A percentile compares a stretch with the other conserved stretches of the same genome.
Evolutionary conservation across 2,329 filamentous ascomycete species (phyloP).

Genomic region (Tolypocladium cylindrosporum): DNA sequence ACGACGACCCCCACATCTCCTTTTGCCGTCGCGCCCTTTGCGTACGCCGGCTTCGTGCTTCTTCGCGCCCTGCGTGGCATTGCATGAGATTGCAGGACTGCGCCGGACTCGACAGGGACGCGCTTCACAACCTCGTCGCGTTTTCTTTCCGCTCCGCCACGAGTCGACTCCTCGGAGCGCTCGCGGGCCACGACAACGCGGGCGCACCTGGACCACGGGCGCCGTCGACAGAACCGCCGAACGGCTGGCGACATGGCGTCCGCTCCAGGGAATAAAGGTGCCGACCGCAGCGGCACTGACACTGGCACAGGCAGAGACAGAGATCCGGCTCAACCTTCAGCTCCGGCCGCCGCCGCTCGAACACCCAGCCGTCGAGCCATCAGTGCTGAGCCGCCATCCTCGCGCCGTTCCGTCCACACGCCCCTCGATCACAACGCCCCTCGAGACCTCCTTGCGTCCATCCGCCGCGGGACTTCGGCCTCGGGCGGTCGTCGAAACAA

Average conservation of each 20-base stretch:
- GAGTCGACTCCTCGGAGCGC: neutral
- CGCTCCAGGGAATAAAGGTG: neutral
- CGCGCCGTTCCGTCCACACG: slow-evolving; percentile 29
- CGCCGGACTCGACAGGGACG: neutral
- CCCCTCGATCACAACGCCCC: slow-evolving; percentile 27
- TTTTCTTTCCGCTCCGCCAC: neutral
- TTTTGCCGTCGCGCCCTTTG: neutral
- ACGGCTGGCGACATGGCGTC: neutral
- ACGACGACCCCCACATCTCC: neutral
- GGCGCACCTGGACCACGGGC: neutral
- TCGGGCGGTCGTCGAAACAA: slow-evolving; percentile 31
- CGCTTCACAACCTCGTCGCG: neutral
- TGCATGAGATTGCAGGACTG: neutral
- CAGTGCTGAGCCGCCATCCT: slow-evolving; percentile 27
- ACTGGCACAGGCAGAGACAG: neutral
- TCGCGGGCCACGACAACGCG: neutral
- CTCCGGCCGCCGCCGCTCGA: slow-evolving; percentile 4
- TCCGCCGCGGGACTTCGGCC: slow-evolving; percentile 31
- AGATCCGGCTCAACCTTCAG: neutral
- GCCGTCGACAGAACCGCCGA: neutral
- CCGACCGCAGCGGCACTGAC: too few species aligned
- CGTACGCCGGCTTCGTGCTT: neutral
- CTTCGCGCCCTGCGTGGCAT: neutral
- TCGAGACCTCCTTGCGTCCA: slow-evolving; percentile 26
- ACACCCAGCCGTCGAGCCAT: slow-evolving; percentile 18